Conservation (phyloP, 805 yeast genomes). For the Zygosaccharomyces rouxii region DNA sequence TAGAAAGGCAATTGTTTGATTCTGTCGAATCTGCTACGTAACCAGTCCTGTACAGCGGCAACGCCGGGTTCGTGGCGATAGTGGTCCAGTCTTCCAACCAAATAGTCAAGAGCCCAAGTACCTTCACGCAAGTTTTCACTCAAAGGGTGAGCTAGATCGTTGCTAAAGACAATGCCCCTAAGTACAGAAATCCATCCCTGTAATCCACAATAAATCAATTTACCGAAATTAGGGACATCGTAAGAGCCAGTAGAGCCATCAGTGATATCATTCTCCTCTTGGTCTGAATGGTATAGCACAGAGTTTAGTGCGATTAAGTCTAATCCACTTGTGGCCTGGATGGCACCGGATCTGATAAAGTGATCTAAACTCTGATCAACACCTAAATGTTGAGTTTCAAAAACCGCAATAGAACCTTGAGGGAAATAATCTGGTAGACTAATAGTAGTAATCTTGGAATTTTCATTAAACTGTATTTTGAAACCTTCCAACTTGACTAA, state of each 20-base stretch:
- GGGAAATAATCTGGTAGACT: slow-evolving; percentile 62
- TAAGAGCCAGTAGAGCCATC: slow-evolving; percentile 71
- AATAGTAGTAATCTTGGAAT: slow-evolving; percentile 47
- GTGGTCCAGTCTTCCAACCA: slow-evolving; percentile 55
- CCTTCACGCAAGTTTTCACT: slow-evolving; percentile 80
- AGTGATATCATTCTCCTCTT: slow-evolving; percentile 82
- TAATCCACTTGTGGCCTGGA: slow-evolving; percentile 62
- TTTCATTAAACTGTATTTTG: slow-evolving; percentile 41
- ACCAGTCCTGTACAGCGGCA: slow-evolving; percentile 61
- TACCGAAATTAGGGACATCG: slow-evolving; percentile 67
- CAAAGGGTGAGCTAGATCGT: slow-evolving; percentile 80
- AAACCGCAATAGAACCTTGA: slow-evolving; percentile 86
- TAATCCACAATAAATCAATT: slow-evolving; percentile 78
- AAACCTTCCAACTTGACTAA: slow-evolving; percentile 52
- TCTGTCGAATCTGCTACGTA: slow-evolving; percentile 56
- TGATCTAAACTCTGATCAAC: slow-evolving; percentile 64
- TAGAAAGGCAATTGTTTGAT: slow-evolving; percentile 69
- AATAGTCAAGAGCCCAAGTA: slow-evolving; percentile 82
- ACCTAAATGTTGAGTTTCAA: slow-evolving; percentile 62
- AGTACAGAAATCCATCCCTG: slow-evolving; percentile 86
- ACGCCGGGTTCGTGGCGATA: slow-evolving; percentile 48
- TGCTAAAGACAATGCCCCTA: slow-evolving; percentile 54
- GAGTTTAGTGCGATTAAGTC: slow-evolving; percentile 68
- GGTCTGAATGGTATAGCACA: slow-evolving; percentile 69
- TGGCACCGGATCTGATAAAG: slow-evolving; percentile 68